Evolutionary conservation across 2,329 filamentous ascomycete genomes (phyloP).

Genomic region (Phaeophleospora eucalypticola): DNA sequence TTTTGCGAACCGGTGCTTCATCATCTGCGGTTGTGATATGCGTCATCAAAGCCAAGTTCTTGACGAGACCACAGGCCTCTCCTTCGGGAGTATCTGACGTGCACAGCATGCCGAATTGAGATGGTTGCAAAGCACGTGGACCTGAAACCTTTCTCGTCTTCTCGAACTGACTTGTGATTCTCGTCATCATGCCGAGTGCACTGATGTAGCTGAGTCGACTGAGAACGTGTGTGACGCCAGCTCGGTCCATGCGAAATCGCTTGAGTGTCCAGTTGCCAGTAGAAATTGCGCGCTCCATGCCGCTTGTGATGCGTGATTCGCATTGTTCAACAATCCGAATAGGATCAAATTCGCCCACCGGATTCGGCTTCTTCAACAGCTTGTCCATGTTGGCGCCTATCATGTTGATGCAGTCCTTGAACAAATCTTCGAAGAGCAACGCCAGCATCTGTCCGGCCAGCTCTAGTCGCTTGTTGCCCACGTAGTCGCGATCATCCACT

Average conservation of each 20-base stretch:
- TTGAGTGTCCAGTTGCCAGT: slow-evolving; percentile 98
- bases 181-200: slow-evolving; percentile 98
- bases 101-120: slow-evolving; percentile 97
- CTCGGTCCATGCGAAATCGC: slow-evolving; percentile 97
- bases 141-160: slow-evolving; percentile 97
- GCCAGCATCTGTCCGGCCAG: slow-evolving; percentile 91
- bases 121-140: slow-evolving; percentile 90
- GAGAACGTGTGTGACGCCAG: slow-evolving; percentile 92
- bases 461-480: slow-evolving; percentile 95
- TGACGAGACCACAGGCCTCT: slow-evolving; percentile 95
- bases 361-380: slow-evolving; percentile 86
- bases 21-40: slow-evolving; percentile 97
- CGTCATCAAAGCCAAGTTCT: slow-evolving; percentile 97
- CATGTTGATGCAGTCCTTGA: slow-evolving; percentile 88
- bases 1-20: slow-evolving; percentile 80
- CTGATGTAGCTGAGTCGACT: slow-evolving; percentile 95
- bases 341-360: slow-evolving; percentile 83
- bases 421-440: slow-evolving; percentile 91
- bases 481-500: slow-evolving; percentile 94
- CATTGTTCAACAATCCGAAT: slow-evolving; percentile 78
- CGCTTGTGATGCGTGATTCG: slow-evolving; percentile 80
- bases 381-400: slow-evolving; percentile 95
- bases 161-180: slow-evolving; percentile 97
- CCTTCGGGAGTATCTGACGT: slow-evolving; percentile 97
- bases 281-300: slow-evolving; percentile 92